Conservation (phyloP, 352 stramenopile genomes). For the Pythium insidiosum region DNA sequence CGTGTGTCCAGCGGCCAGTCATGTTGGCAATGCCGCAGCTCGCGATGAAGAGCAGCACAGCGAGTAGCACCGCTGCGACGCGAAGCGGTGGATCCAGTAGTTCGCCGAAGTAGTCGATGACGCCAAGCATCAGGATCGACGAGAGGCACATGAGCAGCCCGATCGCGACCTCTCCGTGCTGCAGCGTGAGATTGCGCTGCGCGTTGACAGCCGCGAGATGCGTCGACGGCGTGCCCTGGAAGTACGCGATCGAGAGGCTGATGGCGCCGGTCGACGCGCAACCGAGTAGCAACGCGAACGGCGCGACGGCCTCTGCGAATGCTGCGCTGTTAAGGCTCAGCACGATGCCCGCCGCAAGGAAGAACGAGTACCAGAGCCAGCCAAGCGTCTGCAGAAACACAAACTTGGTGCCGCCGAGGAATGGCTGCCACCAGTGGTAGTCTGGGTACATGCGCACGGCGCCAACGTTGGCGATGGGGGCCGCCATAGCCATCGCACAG, state of each 20-base stretch:
- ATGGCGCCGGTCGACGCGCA: constrained; percentile 20
- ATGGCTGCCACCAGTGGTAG: constrained; percentile 44
- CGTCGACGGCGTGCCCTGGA: constrained; percentile 3
- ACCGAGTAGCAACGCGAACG: constrained; percentile 27
- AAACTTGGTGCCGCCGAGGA: constrained; percentile 45
- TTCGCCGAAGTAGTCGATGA: constrained; percentile 27
- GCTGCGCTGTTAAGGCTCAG: constrained; percentile 27
- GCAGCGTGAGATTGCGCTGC: constrained; percentile 2
- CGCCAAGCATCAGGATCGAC: constrained; percentile 24
- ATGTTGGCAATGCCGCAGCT: constrained; percentile 23
- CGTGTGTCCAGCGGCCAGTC: constrained; percentile 18
- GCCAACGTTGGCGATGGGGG: constrained; percentile 29
- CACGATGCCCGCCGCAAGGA: constrained; percentile 27
- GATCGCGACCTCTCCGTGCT: constrained; percentile 29
- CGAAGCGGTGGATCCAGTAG: constrained; percentile 7
- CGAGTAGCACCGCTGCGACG: constrained; percentile 10
- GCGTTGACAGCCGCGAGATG: background rate
- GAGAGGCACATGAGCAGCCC: constrained; percentile 28
- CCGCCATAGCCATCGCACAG: constrained; percentile 22
- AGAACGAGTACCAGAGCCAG: constrained; percentile 51
- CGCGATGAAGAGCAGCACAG: constrained; percentile 18
- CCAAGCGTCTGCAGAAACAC: constrained; percentile 50
- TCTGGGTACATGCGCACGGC: constrained; percentile 17
- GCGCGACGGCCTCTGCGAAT: constrained; percentile 17
- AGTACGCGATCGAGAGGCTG: constrained; percentile 26